These are phyloP conservation scores for Strobilomyces dryophilus DNA, from an alignment of 768 basidiomycete genomes.

Conservation along the genomic window DNA sequence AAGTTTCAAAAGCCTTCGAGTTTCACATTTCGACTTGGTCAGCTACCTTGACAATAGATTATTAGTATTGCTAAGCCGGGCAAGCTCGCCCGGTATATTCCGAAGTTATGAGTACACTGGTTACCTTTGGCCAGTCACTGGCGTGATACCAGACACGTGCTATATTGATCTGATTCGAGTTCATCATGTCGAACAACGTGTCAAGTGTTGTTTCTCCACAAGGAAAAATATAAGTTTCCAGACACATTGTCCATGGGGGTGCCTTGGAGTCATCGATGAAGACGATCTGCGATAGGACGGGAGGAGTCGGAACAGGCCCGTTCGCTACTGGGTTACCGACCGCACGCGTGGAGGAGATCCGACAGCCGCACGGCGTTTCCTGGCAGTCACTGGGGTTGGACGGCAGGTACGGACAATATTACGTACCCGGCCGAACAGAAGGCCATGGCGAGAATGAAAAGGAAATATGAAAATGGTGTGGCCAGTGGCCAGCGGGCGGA, in stretches of 20 bases:
- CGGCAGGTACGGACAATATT: background rate
- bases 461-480: constrained; percentile 12
- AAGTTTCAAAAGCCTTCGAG: background rate
- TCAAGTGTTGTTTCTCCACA: background rate
- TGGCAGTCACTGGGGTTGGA: background rate
- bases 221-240: background rate
- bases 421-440: background rate
- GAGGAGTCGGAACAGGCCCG: constrained; percentile 3
- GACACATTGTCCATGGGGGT: constrained; percentile 5
- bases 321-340: background rate
- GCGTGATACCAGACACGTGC: too few relatives aligned
- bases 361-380: background rate
- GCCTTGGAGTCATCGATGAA: constrained; percentile 13
- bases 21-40: background rate
- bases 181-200: too few relatives aligned
- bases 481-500: background rate
- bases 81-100: constrained; percentile 4
- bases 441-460: constrained; percentile 1
- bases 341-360: background rate
- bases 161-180: too few relatives aligned
- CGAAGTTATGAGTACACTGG: background rate
- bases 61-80: background rate
- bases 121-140: too few relatives aligned
- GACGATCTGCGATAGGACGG: constrained; percentile 15
- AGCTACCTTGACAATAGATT: background rate